Evolutionary conservation across 2,329 filamentous ascomycete species (phyloP).

Genomic region (Paraphoma chrysanthemicola): DNA sequence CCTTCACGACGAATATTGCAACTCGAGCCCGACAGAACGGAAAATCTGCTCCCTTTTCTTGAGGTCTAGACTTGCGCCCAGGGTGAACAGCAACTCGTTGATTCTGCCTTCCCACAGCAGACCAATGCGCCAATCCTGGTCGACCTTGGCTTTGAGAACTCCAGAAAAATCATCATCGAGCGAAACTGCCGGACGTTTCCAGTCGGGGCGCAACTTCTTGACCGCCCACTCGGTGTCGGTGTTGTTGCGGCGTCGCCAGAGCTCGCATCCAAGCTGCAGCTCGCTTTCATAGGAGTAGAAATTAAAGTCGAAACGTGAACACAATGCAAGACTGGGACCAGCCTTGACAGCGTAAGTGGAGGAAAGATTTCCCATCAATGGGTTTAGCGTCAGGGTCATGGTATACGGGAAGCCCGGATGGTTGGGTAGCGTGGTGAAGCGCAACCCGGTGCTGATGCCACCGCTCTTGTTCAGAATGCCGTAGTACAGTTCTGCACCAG

Average conservation of each 20-base stretch:
- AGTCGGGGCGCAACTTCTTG: slow-evolving; percentile 52
- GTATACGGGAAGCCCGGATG: slow-evolving; percentile 89
- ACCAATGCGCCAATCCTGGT: slow-evolving; percentile 86
- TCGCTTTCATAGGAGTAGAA: slow-evolving; percentile 98
- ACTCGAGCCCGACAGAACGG: slow-evolving; percentile 76
- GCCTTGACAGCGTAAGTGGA: slow-evolving; percentile 92
- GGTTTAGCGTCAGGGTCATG: slow-evolving; percentile 90
- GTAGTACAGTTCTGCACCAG: slow-evolving; percentile 94
- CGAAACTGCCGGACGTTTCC: slow-evolving; percentile 40
- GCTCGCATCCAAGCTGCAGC: slow-evolving; percentile 87
- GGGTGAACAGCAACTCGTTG: slow-evolving; percentile 90
- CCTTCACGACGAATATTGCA: slow-evolving; percentile 80
- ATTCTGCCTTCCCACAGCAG: slow-evolving; percentile 91
- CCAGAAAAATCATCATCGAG: slow-evolving; percentile 75
- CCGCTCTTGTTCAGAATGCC: slow-evolving; percentile 93
- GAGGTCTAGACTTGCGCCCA: slow-evolving; percentile 85
- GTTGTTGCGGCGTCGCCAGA: slow-evolving; percentile 73
- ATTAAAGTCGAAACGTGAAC: slow-evolving; percentile 94
- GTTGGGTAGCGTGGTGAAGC: slow-evolving; percentile 85
- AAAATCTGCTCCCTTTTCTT: slow-evolving; percentile 78
- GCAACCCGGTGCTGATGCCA: slow-evolving; percentile 84
- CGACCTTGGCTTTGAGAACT: slow-evolving; percentile 86
- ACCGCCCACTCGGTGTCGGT: slow-evolving; percentile 54
- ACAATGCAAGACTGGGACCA: slow-evolving; percentile 80
- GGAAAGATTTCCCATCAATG: slow-evolving; percentile 90